A percentile compares a stretch with the other conserved stretches of the same genome.
Conservation (phyloP, 179 eudicot genomes). For the Dionaea muscipula region DNA sequence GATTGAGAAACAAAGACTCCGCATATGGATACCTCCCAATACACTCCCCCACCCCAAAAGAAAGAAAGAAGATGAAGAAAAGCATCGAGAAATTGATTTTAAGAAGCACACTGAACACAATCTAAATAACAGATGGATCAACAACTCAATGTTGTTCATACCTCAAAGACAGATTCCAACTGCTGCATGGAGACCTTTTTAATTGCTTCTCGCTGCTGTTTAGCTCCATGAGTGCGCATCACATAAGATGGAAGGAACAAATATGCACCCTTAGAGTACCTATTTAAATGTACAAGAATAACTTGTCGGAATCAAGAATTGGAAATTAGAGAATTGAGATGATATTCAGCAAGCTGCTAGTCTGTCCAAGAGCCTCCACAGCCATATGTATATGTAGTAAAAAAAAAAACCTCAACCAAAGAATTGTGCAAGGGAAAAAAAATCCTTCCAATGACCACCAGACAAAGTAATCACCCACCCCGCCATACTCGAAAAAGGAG, state of each 20-base stretch:
- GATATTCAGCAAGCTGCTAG: neutral
- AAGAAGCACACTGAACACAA: neutral
- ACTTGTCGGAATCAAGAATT: neutral
- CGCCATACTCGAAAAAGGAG: too few species aligned
- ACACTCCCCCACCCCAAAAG: too few species aligned
- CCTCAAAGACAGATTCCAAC: slow-evolving; percentile 64
- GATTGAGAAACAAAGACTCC: too few species aligned
- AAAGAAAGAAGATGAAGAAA: neutral
- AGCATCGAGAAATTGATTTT: neutral
- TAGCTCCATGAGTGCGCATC: slow-evolving; percentile 92
- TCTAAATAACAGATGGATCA: neutral
- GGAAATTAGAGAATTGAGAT: neutral
- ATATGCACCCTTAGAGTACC: slow-evolving; percentile 79
- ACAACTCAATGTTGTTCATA: slow-evolving; percentile 14
- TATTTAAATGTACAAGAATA: slow-evolving; percentile 16
- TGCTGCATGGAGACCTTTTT: slow-evolving; percentile 41
- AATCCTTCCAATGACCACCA: too few species aligned
- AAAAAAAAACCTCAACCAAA: too few species aligned
- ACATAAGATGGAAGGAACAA: slow-evolving; percentile 78
- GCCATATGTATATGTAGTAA: too few species aligned
- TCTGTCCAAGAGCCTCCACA: too few species aligned
- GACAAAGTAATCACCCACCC: too few species aligned
- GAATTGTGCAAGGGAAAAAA: too few species aligned
- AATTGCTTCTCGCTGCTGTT: slow-evolving; percentile 66
- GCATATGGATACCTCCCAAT: too few species aligned